A percentile compares a stretch with the other conserved stretches of the same genome.
phyloP scores from a whole-genome alignment of 2,329 filamentous ascomycete species.

The Fusarium sp. region DNA sequence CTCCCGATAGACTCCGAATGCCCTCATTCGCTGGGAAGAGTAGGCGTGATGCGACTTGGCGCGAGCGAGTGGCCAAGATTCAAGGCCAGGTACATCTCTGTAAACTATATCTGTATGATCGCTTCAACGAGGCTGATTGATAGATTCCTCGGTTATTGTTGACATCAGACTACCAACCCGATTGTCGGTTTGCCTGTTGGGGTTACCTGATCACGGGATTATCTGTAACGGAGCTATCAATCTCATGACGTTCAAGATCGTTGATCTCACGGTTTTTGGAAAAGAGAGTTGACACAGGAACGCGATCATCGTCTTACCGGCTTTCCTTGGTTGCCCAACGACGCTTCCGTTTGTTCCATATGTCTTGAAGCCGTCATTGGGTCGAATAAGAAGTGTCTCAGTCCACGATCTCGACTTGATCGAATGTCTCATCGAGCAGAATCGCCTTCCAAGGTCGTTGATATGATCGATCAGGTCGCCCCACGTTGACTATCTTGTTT shows the following conservation, averaged over 20 bases:
- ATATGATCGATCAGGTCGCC: background rate
- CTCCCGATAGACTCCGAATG: background rate
- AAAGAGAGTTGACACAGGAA: slow-evolving; percentile 17
- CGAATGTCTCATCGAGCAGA: background rate
- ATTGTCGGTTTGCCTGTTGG: background rate
- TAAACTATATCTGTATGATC: slow-evolving; percentile 14
- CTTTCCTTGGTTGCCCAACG: slow-evolving; percentile 1
- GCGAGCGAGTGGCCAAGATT: slow-evolving; percentile 5
- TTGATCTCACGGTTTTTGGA: background rate
- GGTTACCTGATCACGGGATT: slow-evolving; percentile 1
- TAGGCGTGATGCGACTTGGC: background rate
- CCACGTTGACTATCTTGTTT: slow-evolving; percentile 13
- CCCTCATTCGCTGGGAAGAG: slow-evolving; percentile 1
- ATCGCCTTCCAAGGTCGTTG: background rate
- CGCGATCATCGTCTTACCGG: slow-evolving; percentile 24
- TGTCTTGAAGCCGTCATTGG: background rate
- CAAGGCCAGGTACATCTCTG: slow-evolving; percentile 4
- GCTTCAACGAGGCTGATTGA: background rate
- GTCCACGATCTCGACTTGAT: background rate
- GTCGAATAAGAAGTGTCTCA: slow-evolving; percentile 18
- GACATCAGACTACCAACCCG: background rate
- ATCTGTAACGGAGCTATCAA: background rate
- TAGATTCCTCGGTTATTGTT: slow-evolving; percentile 15
- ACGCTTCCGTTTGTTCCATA: slow-evolving; percentile 1
- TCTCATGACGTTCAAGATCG: slow-evolving; percentile 19